These are phyloP conservation scores for Purshia tridentata DNA, from an alignment of 306 rosid species.

Conservation along the genomic window DNA sequence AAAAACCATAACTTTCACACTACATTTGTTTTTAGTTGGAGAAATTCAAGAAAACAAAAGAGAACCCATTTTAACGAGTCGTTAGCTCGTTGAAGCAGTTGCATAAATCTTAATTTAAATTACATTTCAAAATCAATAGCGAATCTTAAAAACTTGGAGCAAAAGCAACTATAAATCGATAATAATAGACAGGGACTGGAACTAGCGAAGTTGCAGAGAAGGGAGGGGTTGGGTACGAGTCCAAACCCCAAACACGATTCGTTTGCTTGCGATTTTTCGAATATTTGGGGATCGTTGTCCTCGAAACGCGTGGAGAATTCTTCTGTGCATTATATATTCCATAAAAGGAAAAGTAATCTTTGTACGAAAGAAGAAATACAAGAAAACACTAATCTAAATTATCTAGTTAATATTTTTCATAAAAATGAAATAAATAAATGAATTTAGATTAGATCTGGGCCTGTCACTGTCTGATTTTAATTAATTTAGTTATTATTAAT, in stretches of 20 bases:
- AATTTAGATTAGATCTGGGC: too few relatives aligned
- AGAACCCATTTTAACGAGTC: slow-evolving; percentile 19
- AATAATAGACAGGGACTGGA: background rate
- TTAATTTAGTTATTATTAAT: too few relatives aligned
- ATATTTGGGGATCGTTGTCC: slow-evolving; percentile 29
- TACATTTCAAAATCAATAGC: background rate
- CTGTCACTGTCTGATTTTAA: too few relatives aligned
- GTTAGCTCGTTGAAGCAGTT: slow-evolving; percentile 13
- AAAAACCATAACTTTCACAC: background rate
- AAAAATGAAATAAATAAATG: too few relatives aligned
- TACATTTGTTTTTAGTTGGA: slow-evolving; percentile 23
- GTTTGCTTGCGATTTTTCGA: slow-evolving; percentile 6
- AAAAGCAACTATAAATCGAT: slow-evolving; percentile 39
- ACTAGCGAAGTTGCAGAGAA: slow-evolving; percentile 23
- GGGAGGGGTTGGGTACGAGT: background rate
- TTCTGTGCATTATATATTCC: background rate
- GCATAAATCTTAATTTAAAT: background rate
- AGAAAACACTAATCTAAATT: too few relatives aligned
- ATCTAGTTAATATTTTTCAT: too few relatives aligned
- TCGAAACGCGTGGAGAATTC: slow-evolving; percentile 34
- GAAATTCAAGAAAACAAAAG: slow-evolving; percentile 13
- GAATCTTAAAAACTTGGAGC: slow-evolving; percentile 25
- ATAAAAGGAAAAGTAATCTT: too few relatives aligned
- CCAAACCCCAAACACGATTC: slow-evolving; percentile 15
- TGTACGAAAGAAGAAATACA: background rate